phyloP scores from a whole-genome alignment of 179 eudicot species.

The Silene noctiflora region DNA sequence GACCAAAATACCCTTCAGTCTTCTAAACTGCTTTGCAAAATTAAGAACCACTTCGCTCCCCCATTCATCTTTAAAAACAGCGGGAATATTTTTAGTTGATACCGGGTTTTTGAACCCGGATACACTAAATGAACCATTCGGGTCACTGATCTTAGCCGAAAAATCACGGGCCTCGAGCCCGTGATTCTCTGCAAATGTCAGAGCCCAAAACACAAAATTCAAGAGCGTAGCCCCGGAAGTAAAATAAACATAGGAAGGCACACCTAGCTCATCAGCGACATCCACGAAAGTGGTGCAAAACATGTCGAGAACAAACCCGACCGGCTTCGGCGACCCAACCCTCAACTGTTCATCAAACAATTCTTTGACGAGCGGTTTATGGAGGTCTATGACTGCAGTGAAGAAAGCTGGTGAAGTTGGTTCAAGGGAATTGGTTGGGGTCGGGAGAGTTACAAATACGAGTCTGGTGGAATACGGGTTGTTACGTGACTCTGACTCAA shows the following conservation, averaged over 20 bases:
- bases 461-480: slow-evolving; percentile 15
- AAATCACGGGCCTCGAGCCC: slow-evolving; percentile 12
- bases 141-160: not conserved
- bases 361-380: slow-evolving; percentile 28
- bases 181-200: not conserved
- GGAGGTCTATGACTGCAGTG: not conserved
- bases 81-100: slow-evolving; percentile 31
- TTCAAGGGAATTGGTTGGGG: slow-evolving; percentile 1
- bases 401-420: not conserved
- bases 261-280: slow-evolving; percentile 10
- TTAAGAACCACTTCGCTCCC: not conserved
- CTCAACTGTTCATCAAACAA: slow-evolving; percentile 10
- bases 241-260: slow-evolving; percentile 26
- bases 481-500: slow-evolving; percentile 21
- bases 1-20: slow-evolving; percentile 45
- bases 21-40: slow-evolving; percentile 14
- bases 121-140: not conserved
- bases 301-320: slow-evolving; percentile 34
- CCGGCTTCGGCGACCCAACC: slow-evolving; percentile 10
- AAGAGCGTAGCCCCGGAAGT: slow-evolving; percentile 24
- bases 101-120: slow-evolving; percentile 20
- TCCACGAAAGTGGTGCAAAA: slow-evolving; percentile 31
- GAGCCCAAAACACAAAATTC: slow-evolving; percentile 1
- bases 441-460: slow-evolving; percentile 23
- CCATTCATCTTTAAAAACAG: not conserved